Base-by-base conservation (phyloP, 2,329 filamentous ascomycete species). In the Aureobasidium sp. region DNA sequence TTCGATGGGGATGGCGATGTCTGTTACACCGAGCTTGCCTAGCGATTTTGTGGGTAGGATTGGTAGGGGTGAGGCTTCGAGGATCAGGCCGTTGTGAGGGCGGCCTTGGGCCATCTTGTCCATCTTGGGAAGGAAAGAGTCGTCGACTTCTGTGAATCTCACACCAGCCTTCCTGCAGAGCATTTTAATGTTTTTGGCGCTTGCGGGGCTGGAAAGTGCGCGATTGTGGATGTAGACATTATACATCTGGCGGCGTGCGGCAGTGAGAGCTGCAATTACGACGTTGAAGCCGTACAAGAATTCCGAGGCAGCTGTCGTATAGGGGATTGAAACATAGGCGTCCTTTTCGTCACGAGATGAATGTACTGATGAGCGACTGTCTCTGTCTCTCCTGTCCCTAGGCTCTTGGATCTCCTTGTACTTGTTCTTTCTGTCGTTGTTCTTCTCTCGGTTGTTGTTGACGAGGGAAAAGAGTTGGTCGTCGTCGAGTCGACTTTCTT, bases 211-310 rank as follows among this genome's bases (percentile, higher is more conserved):
- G n/a, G 41, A 47, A 34, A 23, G 6, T 17, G 64, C 67, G 44
- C 68, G 58, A 3, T 62, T 48, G 63, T 76, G 75, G 9, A 96
- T 78, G 72, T 97, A 96, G 3, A 99, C 81, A 61, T 86, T 89
- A 77, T 97, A 96, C 2, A 96, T 76, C 69, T 89, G 86, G 62
- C 94, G 86, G 37, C 85, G 81, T 12, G 79, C 79, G 48, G 84
- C 83, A 66, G 82, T 85, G 23, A 99, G 78, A 0, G 91, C 92
- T 23, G 92, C 89, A 65, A 88, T 82, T 26, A 97, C 90, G 1
- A 90, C 86, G 2, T 88, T 89, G 48, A 83, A 84, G 6, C 94
- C 94, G 71, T 96, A 97, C 2, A 99, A 79, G 68, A 97, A 97
- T 65, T 96, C 88, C 0, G 92, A 96, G 5, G 90, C 90, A 0